Evolutionary conservation across 164 flowering plant genomes (phyloP), one percentile per base, ranked within the genome.

Genomic region (Stephania yunnanensis): DNA sequence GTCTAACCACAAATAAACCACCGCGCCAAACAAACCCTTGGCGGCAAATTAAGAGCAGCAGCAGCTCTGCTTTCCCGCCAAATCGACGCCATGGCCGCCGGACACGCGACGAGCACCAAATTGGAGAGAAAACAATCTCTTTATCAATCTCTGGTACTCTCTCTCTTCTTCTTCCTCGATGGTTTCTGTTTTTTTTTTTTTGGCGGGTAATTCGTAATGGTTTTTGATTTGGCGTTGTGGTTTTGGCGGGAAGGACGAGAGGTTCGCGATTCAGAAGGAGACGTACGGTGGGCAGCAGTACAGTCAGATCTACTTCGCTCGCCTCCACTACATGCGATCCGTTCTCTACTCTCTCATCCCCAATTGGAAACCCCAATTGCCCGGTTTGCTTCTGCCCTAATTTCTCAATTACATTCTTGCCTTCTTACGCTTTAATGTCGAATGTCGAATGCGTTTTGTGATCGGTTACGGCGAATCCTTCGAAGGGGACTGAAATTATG

Each of bases 231-330:
- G 70, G 22, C 65, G 42, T 36, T 36, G 42, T 36, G 42, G 42
- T 36, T 36, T 36, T 36, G 9, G 52, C 65, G 15, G 75, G 63
- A 81, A 93, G 98, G 95, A 90, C 75, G 99, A 89, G 84, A 74
- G 63, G 44, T 94, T 86, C 76, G 82, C 77, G 86, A 88, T 96
- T 52, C 88, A 74, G 71, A 90, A 84, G 52, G 97, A 92, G 87
- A 86, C 76, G 80, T 96, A 96, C 75, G 89, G 82, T 67, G 97
- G 98, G 10, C 99, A 96, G 79, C 99, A 96, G 81, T 94, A 94
- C 86, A 96, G 98, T 71, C 98, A 92, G 48, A 89, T 96, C 29
- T 96, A 96, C 88, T 94, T 92, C 75, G 87, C 87, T 52, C 90
- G 97, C 44, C 89, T 95, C 17, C 97, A 91, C 76, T 25, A 83